Conservation (phyloP, 305 asterid genomes). For the Fraxinus xanthoxyloides region DNA sequence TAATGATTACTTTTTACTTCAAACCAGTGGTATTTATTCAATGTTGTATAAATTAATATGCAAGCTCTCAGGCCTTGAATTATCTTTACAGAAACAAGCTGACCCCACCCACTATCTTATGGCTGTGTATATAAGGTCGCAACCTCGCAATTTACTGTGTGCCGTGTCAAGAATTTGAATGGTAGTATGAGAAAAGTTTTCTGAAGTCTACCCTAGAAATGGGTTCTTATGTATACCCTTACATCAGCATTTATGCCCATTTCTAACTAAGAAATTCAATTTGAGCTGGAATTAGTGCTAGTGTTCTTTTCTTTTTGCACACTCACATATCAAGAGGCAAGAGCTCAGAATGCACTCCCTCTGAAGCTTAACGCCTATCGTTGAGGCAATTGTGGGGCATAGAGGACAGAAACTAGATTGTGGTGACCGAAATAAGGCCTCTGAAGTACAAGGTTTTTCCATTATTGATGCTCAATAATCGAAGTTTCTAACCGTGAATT, state of each 20-base stretch:
- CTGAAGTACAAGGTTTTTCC: not conserved
- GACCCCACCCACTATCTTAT: not conserved
- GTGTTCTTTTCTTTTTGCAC: not conserved
- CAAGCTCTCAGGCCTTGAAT: not conserved
- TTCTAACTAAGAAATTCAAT: not conserved
- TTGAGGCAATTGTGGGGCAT: not conserved
- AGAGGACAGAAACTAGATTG: not conserved
- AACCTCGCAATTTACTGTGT: not conserved
- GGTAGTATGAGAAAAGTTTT: not conserved
- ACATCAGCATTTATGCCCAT: not conserved
- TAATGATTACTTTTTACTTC: slow-evolving; percentile 22
- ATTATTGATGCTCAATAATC: not conserved
- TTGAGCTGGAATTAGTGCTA: not conserved
- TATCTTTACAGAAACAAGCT: not conserved
- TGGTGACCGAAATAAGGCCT: not conserved
- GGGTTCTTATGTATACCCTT: not conserved
- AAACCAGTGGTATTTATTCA: not conserved
- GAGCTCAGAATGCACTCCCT: not conserved
- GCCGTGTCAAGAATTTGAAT: not conserved
- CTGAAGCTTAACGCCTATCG: not conserved
- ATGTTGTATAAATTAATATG: not conserved
- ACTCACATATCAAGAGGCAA: not conserved
- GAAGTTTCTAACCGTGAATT: not conserved
- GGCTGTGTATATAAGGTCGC: not conserved
- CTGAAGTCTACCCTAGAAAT: not conserved